A percentile compares a stretch with the other conserved stretches of the same genome.
Conservation (phyloP, 2,329 filamentous ascomycete species). For the Botrytis paeoniae region DNA sequence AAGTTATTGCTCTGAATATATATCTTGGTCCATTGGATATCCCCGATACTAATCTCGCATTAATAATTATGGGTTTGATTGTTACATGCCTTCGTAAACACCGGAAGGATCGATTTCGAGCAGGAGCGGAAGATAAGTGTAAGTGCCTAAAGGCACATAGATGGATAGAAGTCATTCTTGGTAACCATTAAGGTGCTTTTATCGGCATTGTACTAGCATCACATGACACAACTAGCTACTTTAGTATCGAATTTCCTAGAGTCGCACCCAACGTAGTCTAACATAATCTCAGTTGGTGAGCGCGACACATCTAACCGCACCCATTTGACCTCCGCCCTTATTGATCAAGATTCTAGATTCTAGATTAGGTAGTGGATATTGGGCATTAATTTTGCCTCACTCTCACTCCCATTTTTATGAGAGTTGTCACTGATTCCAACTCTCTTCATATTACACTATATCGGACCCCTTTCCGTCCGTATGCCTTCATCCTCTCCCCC, state of each 20-base stretch:
- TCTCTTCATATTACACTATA: constrained; percentile 2
- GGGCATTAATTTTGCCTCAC: constrained; percentile 5
- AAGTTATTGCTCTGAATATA: not conserved
- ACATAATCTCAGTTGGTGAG: not conserved
- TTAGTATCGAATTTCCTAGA: not conserved
- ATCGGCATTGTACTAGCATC: not conserved
- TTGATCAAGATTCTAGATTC: not conserved
- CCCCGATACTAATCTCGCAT: not conserved
- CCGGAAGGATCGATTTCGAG: not conserved
- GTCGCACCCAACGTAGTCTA: not conserved
- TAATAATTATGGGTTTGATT: not conserved
- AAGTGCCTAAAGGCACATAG: not conserved
- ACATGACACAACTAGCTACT: not conserved
- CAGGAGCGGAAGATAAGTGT: not conserved
- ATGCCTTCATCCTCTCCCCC: not conserved
- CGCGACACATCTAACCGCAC: not conserved
- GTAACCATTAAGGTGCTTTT: not conserved
- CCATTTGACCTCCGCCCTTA: not conserved
- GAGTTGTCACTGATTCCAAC: not conserved
- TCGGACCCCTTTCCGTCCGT: not conserved
- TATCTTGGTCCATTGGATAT: not conserved
- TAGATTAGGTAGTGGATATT: not conserved
- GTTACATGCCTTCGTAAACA: not conserved
- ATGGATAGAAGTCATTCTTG: not conserved
- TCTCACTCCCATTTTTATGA: not conserved